Conservation (phyloP, 768 basidiomycete genomes). For the Tylopilus subfusipes region DNA sequence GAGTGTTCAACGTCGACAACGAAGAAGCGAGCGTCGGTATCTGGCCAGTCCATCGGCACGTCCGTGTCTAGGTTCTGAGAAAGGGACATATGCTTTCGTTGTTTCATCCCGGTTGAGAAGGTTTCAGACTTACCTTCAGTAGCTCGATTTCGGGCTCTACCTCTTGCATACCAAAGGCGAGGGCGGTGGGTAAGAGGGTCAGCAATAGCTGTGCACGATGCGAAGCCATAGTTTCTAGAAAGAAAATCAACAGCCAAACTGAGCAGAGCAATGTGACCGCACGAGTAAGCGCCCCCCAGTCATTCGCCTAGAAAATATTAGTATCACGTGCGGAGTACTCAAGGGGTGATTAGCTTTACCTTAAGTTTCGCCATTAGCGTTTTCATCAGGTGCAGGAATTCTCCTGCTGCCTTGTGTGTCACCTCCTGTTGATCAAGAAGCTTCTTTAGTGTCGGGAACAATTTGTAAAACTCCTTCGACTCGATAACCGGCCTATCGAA, state of each 20-base stretch:
- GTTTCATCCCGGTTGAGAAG: background rate
- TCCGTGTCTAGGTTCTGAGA: conserved; percentile 55
- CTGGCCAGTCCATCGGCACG: conserved; percentile 33
- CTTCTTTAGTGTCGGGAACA: conserved; percentile 46
- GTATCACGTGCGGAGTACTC: background rate
- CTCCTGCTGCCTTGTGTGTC: conserved; percentile 48
- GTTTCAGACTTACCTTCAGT: conserved; percentile 40
- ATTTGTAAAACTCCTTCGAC: conserved; percentile 52
- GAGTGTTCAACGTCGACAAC: conserved; percentile 16
- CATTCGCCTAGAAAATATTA: conserved; percentile 43
- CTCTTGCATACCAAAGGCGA: conserved; percentile 48
- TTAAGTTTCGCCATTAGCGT: conserved; percentile 65
- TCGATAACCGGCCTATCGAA: conserved; percentile 51
- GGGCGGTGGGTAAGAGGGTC: conserved; percentile 42
- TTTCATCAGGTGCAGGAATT: conserved; percentile 55
- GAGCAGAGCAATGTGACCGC: conserved; percentile 11
- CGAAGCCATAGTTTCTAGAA: conserved; percentile 43
- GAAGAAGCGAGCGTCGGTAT: conserved; percentile 38
- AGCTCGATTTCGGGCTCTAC: conserved; percentile 42
- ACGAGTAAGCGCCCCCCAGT: conserved; percentile 64
- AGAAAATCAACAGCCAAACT: background rate
- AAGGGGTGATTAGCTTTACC: conserved; percentile 29
- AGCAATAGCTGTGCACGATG: conserved; percentile 43
- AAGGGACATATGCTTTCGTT: background rate
- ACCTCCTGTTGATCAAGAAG: conserved; percentile 45